Evolutionary conservation across 2,329 filamentous ascomycete species (phyloP), one percentile per base, ranked within the genome.

Genomic region (Verticillium albo-atrum): DNA sequence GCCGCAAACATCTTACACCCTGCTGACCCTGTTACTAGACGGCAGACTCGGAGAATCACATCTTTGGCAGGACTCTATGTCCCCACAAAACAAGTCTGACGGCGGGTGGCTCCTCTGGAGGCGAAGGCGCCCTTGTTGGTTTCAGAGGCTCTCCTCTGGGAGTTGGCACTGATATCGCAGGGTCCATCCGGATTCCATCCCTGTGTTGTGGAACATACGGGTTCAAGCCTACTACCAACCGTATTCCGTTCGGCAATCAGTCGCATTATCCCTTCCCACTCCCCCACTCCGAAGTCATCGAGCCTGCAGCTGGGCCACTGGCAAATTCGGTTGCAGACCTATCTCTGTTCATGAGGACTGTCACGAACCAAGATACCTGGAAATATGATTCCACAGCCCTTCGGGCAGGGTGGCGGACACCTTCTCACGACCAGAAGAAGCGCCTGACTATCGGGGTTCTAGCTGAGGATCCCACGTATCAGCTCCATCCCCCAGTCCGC

Each of bases 31-130:
- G 15, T 3, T 7, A 14, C n/a, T 17, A 62, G 86, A 87, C 88
- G 58, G 81, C 85, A 15, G 87, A 90, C 68, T 83, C 79, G 2
- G 82, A 87, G 14, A 77, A 78, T 61, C 76, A 78, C 58, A 73
- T 78, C 55, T 73, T 74, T 3, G 77, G 74, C 3, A 68, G 67
- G 25, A 84, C 84, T 0, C 72, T 89, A 3, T 90, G 89, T 66
- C 88, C 89, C 0, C 75, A 81, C 59, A 89, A 89, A 61, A 78
- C 83, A 1, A 73, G 78, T 23, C 75, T 87, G 32, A 85, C 83
- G 0, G 79, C 85, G 0, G 89, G 89, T 5, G 89, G 89, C 2
- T 85, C 81, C 10, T 85, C 83, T 0, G 88, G 88, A 12, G 89
- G 89, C 0, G 76, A 78, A 58, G 72, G 69, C 1, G 76, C 78